Conservation (phyloP, 164 flowering plant genomes). For the Vitis riparia region DNA sequence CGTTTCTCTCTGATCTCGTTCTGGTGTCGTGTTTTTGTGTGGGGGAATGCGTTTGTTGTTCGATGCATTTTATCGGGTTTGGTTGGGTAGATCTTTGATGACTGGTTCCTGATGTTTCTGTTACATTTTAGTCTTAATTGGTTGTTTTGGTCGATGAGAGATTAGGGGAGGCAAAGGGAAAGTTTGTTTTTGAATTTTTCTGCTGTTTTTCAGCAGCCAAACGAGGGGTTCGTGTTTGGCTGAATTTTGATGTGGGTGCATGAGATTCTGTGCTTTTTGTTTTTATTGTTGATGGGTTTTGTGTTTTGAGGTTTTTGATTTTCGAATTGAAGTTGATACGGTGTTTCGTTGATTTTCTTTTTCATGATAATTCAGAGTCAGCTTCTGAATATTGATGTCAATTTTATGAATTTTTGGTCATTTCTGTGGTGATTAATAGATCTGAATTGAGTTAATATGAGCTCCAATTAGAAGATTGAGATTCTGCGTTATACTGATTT, state of each 20-base stretch:
- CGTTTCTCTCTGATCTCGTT: constrained; percentile 1
- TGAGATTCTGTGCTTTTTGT: no score
- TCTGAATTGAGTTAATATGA: background rate
- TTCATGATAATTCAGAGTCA: background rate
- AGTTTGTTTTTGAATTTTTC: no score
- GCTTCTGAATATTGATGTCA: background rate
- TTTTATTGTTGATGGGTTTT: no score
- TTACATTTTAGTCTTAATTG: no score
- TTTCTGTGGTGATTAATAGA: background rate
- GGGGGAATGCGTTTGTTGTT: background rate
- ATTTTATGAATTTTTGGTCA: background rate
- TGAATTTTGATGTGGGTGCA: no score
- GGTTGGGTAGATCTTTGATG: no score
- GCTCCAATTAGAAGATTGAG: background rate
- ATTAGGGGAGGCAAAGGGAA: no score
- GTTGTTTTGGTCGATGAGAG: no score
- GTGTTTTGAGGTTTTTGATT: background rate
- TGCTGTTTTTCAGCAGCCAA: no score
- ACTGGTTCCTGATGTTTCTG: no score
- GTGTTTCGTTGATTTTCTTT: background rate
- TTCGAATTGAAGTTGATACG: background rate
- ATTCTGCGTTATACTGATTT: background rate
- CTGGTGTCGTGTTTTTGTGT: background rate
- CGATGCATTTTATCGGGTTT: no score
- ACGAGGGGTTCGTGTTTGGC: no score